Percentiles rank a stretch among this genome's conserved stretches.
phyloP scores from a whole-genome alignment of 1,284 basidiomycete genomes.

The Vanrija sp. region DNA sequence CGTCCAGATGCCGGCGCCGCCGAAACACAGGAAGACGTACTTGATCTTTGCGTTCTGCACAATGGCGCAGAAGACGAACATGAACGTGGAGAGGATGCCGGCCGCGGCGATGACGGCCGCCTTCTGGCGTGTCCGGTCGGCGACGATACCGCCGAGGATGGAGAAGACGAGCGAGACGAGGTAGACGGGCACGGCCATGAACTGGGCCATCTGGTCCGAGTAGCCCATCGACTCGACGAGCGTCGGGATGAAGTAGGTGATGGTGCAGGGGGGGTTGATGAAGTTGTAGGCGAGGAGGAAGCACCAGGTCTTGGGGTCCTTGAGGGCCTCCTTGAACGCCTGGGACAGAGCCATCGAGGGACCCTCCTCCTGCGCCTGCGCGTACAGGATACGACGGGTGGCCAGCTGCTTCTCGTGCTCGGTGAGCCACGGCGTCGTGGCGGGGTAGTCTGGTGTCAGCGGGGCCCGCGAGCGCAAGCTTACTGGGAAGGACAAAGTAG shows the following conservation, averaged over 20 bases:
- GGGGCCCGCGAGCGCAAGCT: no score
- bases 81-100: background rate
- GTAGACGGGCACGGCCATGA: constrained; percentile 15
- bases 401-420: background rate
- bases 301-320: constrained; percentile 35
- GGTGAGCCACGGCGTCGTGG: constrained; percentile 1
- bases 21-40: constrained; percentile 29
- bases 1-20: constrained; percentile 41
- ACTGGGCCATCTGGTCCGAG: constrained; percentile 11
- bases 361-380: background rate
- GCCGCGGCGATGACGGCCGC: background rate
- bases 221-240: constrained; percentile 8
- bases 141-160: constrained; percentile 30
- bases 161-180: constrained; percentile 4
- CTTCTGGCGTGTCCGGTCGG: constrained; percentile 34
- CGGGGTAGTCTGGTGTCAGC: constrained; percentile 7
- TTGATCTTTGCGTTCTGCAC: background rate
- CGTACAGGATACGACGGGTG: constrained; percentile 4
- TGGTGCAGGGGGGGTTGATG: constrained; percentile 10
- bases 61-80: constrained; percentile 8
- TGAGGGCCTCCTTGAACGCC: constrained; percentile 16
- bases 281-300: constrained; percentile 5
- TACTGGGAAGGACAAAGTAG: constrained; percentile 48
- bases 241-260: constrained; percentile 10
- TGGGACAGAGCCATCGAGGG: constrained; percentile 4